Percentiles rank a stretch among this genome's conserved stretches.
phyloP scores from a whole-genome alignment of 257 asterid species.

The Fraxinus quadrangulata region DNA sequence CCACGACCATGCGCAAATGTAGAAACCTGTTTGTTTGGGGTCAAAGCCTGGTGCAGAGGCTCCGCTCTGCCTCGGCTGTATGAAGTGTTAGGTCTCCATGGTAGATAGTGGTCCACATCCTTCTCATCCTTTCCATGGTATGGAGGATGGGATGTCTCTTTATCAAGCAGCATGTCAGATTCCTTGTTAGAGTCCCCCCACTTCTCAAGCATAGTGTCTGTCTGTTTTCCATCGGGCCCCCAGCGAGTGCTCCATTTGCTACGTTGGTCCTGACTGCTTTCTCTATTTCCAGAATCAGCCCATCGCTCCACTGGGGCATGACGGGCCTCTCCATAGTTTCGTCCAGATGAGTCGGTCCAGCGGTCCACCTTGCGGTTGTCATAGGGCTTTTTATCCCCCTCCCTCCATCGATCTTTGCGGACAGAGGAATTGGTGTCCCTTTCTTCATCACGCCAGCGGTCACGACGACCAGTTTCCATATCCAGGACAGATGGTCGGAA shows the following conservation, averaged over 20 bases:
- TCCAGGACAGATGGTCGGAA: conserved; percentile 93
- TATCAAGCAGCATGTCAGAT: conserved; percentile 55
- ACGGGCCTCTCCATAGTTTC: conserved; percentile 67
- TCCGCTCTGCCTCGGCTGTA: conserved; percentile 80
- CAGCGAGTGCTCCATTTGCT: conserved; percentile 94
- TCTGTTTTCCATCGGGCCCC: conserved; percentile 83
- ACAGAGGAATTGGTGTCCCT: conserved; percentile 76
- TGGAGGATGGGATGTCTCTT: conserved; percentile 48
- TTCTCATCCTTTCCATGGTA: conserved; percentile 75
- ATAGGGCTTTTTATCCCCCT: conserved; percentile 71
- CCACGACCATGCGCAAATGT: conserved; percentile 77
- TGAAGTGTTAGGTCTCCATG: conserved; percentile 75
- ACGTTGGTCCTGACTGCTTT: conserved; percentile 70
- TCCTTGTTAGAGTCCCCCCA: conserved; percentile 70
- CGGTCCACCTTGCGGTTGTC: conserved; percentile 72
- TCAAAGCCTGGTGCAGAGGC: conserved; percentile 52
- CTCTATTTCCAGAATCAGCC: conserved; percentile 75
- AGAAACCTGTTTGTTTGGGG: conserved; percentile 59
- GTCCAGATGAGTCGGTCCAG: conserved; percentile 73
- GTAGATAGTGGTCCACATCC: conserved; percentile 78
- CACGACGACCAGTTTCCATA: conserved; percentile 74
- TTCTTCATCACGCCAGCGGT: conserved; percentile 97
- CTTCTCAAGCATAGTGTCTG: conserved; percentile 59
- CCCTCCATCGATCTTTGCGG: conserved; percentile 91
- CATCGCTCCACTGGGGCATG: conserved; percentile 73